Evolutionary conservation across 106 monocot species (phyloP).

Genomic region (Allium fistulosum): DNA sequence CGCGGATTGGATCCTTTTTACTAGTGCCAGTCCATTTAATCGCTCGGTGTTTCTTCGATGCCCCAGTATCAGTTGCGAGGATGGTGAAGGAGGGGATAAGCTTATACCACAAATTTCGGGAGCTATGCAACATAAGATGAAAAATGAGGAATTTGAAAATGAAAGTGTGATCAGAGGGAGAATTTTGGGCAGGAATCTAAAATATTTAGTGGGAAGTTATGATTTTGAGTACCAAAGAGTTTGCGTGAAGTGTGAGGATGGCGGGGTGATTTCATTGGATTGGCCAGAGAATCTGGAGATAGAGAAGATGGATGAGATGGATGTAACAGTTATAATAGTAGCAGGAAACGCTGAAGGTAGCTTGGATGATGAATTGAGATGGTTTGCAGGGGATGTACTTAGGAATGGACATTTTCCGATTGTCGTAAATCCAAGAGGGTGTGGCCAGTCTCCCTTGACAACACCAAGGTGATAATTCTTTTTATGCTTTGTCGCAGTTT

Average conservation of each 20-base stretch:
- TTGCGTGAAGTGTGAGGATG: slow-evolving; percentile 69
- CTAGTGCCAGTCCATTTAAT: slow-evolving; percentile 85
- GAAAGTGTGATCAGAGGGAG: slow-evolving; percentile 38
- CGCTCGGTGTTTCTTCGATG: slow-evolving; percentile 77
- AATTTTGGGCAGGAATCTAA: slow-evolving; percentile 17
- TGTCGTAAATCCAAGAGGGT: slow-evolving; percentile 94
- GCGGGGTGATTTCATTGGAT: slow-evolving; percentile 84
- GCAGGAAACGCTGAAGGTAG: slow-evolving; percentile 77
- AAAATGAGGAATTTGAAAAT: slow-evolving; percentile 36
- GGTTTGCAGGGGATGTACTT: slow-evolving; percentile 54
- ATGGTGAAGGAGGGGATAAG: slow-evolving; percentile 35
- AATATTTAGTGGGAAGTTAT: slow-evolving; percentile 3
- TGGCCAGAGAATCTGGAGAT: slow-evolving; percentile 92
- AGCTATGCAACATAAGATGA: too few relatives aligned
- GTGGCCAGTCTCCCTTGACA: slow-evolving; percentile 74
- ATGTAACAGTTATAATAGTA: slow-evolving; percentile 73
- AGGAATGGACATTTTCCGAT: slow-evolving; percentile 69
- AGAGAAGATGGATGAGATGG: slow-evolving; percentile 60
- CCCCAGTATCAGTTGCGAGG: slow-evolving; percentile 62
- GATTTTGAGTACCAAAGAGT: slow-evolving; percentile 64
- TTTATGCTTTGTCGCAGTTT: background rate
- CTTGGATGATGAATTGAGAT: slow-evolving; percentile 38
- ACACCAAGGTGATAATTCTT: slow-evolving; percentile 52
- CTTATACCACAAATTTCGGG: slow-evolving; percentile 9
- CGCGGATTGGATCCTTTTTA: slow-evolving; percentile 67